phyloP scores from a whole-genome alignment of 768 basidiomycete genomes.

The Ramaria rubella region DNA sequence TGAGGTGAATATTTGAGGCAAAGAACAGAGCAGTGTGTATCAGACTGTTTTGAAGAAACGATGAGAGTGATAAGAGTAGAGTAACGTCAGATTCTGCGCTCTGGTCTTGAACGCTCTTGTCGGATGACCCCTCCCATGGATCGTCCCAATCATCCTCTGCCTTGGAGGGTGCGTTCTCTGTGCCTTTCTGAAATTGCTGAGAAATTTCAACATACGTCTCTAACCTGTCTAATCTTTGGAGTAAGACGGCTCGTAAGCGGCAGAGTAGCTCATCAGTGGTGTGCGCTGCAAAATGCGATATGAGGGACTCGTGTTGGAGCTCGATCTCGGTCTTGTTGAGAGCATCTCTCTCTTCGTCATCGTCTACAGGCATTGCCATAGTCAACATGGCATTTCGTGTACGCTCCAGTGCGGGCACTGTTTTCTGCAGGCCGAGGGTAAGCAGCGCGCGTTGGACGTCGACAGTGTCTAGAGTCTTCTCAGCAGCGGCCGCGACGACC shows the following conservation, averaged over 20 bases:
- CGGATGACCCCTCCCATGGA: slow-evolving; percentile 58
- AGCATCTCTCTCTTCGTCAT: slow-evolving; percentile 14
- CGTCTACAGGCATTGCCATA: slow-evolving; percentile 19
- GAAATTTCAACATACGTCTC: slow-evolving; percentile 58
- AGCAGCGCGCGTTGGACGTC: slow-evolving; percentile 52
- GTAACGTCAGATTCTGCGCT: slow-evolving; percentile 25
- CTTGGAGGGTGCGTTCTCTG: slow-evolving; percentile 40
- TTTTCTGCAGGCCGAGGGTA: slow-evolving; percentile 57
- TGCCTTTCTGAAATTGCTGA: slow-evolving; percentile 14
- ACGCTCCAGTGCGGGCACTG: slow-evolving; percentile 40
- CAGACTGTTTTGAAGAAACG: slow-evolving; percentile 58
- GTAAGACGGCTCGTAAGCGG: slow-evolving; percentile 57
- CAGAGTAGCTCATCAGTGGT: slow-evolving; percentile 60
- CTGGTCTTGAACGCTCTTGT: slow-evolving; percentile 13
- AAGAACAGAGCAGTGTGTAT: slow-evolving; percentile 54
- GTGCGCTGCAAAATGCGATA: slow-evolving; percentile 49
- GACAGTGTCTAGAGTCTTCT: slow-evolving; percentile 56
- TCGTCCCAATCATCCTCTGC: slow-evolving; percentile 49
- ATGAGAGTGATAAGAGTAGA: slow-evolving; percentile 46
- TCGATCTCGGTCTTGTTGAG: slow-evolving; percentile 9
- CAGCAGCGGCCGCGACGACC: slow-evolving; percentile 68
- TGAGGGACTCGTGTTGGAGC: slow-evolving; percentile 25
- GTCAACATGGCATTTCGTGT: slow-evolving; percentile 31
- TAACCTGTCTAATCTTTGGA: slow-evolving; percentile 60
- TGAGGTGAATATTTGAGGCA: slow-evolving; percentile 55